Base-by-base conservation (phyloP, 2,329 filamentous ascomycete species). In the Arachnomyces sp. region DNA sequence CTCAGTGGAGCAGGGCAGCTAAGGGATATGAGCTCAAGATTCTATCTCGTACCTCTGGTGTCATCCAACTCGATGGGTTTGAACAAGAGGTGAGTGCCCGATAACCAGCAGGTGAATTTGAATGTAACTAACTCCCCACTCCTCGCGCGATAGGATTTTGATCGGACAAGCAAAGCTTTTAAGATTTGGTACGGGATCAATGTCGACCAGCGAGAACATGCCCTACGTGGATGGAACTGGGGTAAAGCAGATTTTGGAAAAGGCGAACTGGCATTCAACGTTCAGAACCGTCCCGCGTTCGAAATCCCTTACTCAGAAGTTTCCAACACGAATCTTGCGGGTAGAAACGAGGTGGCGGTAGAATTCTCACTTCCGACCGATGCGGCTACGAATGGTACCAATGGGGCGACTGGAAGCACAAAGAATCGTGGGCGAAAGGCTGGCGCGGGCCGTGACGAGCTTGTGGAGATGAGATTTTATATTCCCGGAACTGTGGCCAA, bases 381-480 rank as follows among this genome's bases (percentile, higher is more conserved):
- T 52, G 77, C 77, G 46, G 75, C 81, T 28, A 82, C 82, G 47
- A 83, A 82, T 25, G 80, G 81, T 38, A 79, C 79, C 20, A 88
- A 87, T 58, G 82, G 80, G 38, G 71, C 87, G 20, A 84, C 82
- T 18, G 84, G 84, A 14, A 56, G 83, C 81, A 54, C 75, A 72
- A 52, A 80, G 73, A 69, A 67, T 42, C 82, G 84, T 54, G 89
- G 90, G 47, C 89, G 85, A 60, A 96, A 95, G 67, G 84, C 88
- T 18, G 85, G 84, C 3, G 89, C 86, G 13, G 88, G 86, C 16
- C 79, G 81, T 44, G 92, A 98, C 56, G 90, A 98, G 66, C 74
- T 98, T 34, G 89, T 95, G 13, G 92, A 98, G 69, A 95, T 98
- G 86, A 82, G 92, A 46, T 95, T 98, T 70, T 98, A 98, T 65